These are phyloP conservation scores for Aspergillus steynii DNA, from an alignment of 495 filamentous ascomycete genomes.

Conservation along the genomic window DNA sequence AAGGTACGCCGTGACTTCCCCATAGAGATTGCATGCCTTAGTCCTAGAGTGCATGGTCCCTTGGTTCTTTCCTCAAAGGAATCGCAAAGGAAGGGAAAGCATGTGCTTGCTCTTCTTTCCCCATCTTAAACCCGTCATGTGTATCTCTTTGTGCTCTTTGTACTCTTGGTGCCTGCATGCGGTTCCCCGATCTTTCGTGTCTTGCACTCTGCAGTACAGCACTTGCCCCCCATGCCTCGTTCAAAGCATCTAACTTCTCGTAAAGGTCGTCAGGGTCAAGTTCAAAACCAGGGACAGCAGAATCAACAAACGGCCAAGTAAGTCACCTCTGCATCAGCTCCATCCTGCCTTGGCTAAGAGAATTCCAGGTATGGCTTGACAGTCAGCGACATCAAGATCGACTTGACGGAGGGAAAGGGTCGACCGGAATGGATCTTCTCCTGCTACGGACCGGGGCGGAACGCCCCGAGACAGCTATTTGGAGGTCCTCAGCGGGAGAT, in stretches of 20 bases:
- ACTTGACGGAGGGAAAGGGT: slow-evolving; percentile 60
- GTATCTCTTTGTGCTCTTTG: neutral
- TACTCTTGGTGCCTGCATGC: neutral
- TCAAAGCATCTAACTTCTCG: slow-evolving; percentile 7
- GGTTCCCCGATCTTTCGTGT: too few species aligned
- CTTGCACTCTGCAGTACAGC: neutral
- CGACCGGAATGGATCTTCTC: slow-evolving; percentile 83
- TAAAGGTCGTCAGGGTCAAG: slow-evolving; percentile 19
- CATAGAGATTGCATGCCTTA: neutral
- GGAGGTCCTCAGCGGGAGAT: slow-evolving; percentile 76
- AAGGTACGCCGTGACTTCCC: slow-evolving; percentile 32
- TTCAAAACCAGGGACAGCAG: slow-evolving; percentile 4
- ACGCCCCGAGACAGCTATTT: slow-evolving; percentile 77
- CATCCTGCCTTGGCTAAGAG: slow-evolving; percentile 17
- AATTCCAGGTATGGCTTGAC: slow-evolving; percentile 50
- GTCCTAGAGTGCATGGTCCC: neutral
- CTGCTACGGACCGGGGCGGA: slow-evolving; percentile 69
- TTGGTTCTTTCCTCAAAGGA: too few species aligned
- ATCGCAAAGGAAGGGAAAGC: too few species aligned
- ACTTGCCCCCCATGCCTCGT: neutral
- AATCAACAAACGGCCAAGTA: slow-evolving; percentile 32
- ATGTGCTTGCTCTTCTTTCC: too few species aligned
- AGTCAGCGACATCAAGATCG: slow-evolving; percentile 56
- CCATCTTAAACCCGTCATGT: neutral
- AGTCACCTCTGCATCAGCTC: slow-evolving; percentile 13